Percentiles rank a stretch among this genome's conserved stretches.
phyloP scores from a whole-genome alignment of 2,329 filamentous ascomycete genomes.

The Ophiostoma novo-ulmi region DNA sequence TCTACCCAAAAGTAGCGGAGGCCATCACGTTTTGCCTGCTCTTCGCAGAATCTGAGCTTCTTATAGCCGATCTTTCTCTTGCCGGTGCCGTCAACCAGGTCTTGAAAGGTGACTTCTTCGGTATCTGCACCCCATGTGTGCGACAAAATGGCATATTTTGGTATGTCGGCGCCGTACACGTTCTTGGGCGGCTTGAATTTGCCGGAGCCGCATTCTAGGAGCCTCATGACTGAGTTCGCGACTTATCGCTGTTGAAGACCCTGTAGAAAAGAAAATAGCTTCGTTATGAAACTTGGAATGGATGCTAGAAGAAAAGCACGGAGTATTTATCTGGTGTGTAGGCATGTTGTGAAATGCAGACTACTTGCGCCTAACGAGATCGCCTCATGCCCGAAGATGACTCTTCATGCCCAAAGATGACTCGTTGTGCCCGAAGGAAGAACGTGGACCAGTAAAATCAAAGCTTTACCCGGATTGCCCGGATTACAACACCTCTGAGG shows the following conservation, averaged over 20 bases:
- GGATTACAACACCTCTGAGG: no score
- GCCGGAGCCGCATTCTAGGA: background rate
- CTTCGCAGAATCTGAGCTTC: background rate
- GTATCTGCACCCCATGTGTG: conserved; percentile 5
- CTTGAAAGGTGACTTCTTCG: conserved; percentile 21
- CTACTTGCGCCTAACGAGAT: no score
- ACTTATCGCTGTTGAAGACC: background rate
- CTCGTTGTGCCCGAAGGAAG: no score
- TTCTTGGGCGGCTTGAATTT: background rate
- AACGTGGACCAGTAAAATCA: no score
- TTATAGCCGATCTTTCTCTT: background rate
- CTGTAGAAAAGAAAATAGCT: background rate
- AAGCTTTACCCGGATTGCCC: no score
- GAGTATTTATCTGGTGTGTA: no score
- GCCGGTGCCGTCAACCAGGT: background rate
- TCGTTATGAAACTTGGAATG: no score
- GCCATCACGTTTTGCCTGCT: background rate
- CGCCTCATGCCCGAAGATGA: no score
- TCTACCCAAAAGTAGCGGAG: background rate
- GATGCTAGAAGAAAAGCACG: no score
- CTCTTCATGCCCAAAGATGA: no score
- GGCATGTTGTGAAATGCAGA: no score
- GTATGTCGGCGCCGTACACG: background rate
- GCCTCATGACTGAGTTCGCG: background rate
- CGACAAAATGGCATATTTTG: background rate